phyloP scores from a whole-genome alignment of 352 stramenopile genomes.

The Globisporangium canariense region DNA sequence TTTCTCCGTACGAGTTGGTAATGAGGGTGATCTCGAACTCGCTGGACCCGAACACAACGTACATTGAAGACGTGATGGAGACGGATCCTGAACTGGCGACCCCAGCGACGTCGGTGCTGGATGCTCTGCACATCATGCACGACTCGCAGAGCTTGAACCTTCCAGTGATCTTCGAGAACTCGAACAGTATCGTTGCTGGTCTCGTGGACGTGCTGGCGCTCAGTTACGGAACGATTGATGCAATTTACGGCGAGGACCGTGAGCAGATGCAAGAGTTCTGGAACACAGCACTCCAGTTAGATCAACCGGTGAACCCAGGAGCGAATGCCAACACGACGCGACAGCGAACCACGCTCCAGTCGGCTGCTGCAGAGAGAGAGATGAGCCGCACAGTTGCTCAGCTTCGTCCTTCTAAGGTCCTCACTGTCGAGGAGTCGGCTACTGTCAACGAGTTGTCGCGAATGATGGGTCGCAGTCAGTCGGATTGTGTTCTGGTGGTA shows the following conservation, averaged over 20 bases:
- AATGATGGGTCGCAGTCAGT: constrained; percentile 88
- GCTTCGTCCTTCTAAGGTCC: constrained; percentile 80
- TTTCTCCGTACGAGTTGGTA: constrained; percentile 97
- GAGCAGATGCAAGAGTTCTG: constrained; percentile 90
- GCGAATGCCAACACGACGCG: constrained; percentile 27
- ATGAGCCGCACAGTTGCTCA: constrained; percentile 77
- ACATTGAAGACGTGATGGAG: constrained; percentile 90
- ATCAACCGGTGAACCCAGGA: constrained; percentile 53
- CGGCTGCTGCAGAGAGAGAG: constrained; percentile 57
- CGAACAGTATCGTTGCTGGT: constrained; percentile 58
- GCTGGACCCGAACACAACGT: constrained; percentile 86
- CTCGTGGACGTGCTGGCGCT: constrained; percentile 84
- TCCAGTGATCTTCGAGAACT: constrained; percentile 63
- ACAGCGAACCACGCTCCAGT: constrained; percentile 59
- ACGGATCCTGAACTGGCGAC: constrained; percentile 80
- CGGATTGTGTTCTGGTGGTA: constrained; percentile 92
- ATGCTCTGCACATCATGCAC: constrained; percentile 88
- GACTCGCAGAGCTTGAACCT: constrained; percentile 83
- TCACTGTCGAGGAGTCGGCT: constrained; percentile 81
- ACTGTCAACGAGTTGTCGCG: constrained; percentile 85
- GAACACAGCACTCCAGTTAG: constrained; percentile 81
- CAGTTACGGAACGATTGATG: constrained; percentile 86
- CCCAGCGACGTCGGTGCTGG: constrained; percentile 66
- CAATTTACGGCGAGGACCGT: constrained; percentile 84
- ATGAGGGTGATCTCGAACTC: constrained; percentile 93